Conservation (phyloP, 768 basidiomycete species). For the Calocybe indica region DNA sequence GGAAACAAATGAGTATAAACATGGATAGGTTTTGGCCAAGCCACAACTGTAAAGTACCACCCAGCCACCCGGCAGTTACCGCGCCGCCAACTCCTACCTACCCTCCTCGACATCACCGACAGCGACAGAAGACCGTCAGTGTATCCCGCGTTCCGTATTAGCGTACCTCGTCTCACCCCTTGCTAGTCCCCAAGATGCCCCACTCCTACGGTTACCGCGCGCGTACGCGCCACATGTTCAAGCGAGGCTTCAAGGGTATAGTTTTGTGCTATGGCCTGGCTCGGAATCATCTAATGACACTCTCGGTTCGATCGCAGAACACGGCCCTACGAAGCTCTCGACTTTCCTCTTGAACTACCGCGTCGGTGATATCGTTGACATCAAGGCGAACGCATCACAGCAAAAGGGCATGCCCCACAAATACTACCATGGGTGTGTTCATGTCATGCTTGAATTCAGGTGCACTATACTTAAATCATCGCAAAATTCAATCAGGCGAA, state of each 20-base stretch:
- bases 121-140: conserved; percentile 49
- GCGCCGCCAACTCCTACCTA: conserved; percentile 25
- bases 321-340: conserved; percentile 85
- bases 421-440: conserved; percentile 89
- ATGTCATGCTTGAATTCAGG: background rate
- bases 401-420: conserved; percentile 99
- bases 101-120: conserved; percentile 28
- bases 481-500: conserved; percentile 53
- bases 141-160: conserved; percentile 8
- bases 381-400: conserved; percentile 98
- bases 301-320: conserved; percentile 43
- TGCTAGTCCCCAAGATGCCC: conserved; percentile 83
- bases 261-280: conserved; percentile 15
- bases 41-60: conserved; percentile 62
- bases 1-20: conserved; percentile 32
- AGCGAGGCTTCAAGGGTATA: conserved; percentile 94
- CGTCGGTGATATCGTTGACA: conserved; percentile 98
- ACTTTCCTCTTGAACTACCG: conserved; percentile 92
- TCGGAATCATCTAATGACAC: conserved; percentile 3
- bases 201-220: conserved; percentile 99
- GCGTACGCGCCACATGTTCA: conserved; percentile 99
- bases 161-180: conserved; percentile 13
- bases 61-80: conserved; percentile 63
- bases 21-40: conserved; percentile 21
- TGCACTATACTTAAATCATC: conserved; percentile 3